Conservation (phyloP, 1,284 basidiomycete genomes). For the Sanghuangporus baumii region DNA sequence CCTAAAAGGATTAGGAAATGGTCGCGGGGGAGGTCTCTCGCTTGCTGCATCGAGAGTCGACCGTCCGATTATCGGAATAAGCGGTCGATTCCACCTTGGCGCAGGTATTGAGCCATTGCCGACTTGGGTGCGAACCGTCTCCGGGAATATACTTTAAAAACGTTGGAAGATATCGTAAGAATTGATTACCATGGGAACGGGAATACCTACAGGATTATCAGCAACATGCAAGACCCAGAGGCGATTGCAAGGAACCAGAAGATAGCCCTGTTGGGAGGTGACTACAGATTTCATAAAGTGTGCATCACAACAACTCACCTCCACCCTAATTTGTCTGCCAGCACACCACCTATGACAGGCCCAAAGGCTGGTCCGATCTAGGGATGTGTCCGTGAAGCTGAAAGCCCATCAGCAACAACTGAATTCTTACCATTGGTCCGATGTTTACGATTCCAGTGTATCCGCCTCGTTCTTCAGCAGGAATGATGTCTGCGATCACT, state of each 20-base stretch:
- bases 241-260: constrained; percentile 77
- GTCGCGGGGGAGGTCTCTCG: constrained; percentile 29
- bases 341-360: constrained; percentile 49
- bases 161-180: background rate
- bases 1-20: constrained; percentile 51
- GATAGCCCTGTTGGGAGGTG: constrained; percentile 44
- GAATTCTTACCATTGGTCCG: constrained; percentile 31
- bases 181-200: background rate
- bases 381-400: background rate
- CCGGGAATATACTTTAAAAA: constrained; percentile 37
- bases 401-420: background rate
- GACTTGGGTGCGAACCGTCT: constrained; percentile 46
- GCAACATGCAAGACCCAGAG: constrained; percentile 45
- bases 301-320: constrained; percentile 36
- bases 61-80: constrained; percentile 50
- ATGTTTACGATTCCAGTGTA: constrained; percentile 34
- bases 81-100: constrained; percentile 41
- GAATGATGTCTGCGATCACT: constrained; percentile 36
- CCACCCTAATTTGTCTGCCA: constrained; percentile 60
- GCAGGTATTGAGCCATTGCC: constrained; percentile 54
- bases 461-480: constrained; percentile 33
- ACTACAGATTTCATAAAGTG: background rate
- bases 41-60: constrained; percentile 12
- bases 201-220: constrained; percentile 47
- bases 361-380: constrained; percentile 36